Base-by-base conservation (phyloP, 306 rosid species). In the Cyclanthera cordifolia region DNA sequence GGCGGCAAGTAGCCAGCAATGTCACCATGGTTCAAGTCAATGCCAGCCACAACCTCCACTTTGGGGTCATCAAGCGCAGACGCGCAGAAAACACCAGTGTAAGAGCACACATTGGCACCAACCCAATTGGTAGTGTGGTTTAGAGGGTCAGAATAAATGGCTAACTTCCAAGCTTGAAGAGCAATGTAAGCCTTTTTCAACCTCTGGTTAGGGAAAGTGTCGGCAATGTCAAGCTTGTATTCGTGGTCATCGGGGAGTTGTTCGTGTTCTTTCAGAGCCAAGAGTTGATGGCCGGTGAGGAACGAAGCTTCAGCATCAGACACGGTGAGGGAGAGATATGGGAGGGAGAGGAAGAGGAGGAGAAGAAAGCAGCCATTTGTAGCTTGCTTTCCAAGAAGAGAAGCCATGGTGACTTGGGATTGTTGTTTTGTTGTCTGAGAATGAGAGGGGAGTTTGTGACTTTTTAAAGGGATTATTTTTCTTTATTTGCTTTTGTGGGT, bases 1-100 rank as follows among this genome's bases (percentile, higher is more conserved):
- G 66, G 74, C 0, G 67, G 54, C 43, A 71, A 61, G 11, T 71
- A 10, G 10, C 74, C 74, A 1, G 74, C 74, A 47, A 71, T 71
- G 20, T 71, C 74, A 12, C 27, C 66, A 30, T 71, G 67, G 41
- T 71, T 71, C 63, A 71, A 27, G 27, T 71, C 74, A 39, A 71
- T 25, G 43, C 74, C 74, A 4, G 74, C 74, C n/a, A 71, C 74
- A 1, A 71, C 74, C 8, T 43, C 48, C 1, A 55, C 23, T 0
- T 15, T 37, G 20, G 74, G 0, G 32, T 71, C 53, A 16, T 54
- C 51, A 4, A 56, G 74, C 10, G 74, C 63, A 16, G 66, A 1
- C 4, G 67, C 10, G 16, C 74, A 71, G 2, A 41, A 71, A 19
- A 71, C 54, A 4, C 74, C 74, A 0, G 12, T 54, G 41, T 71